Evolutionary conservation across 768 basidiomycete genomes (phyloP), one percentile per base, ranked within the genome.

Genomic region (Auriscalpium microsporum): DNA sequence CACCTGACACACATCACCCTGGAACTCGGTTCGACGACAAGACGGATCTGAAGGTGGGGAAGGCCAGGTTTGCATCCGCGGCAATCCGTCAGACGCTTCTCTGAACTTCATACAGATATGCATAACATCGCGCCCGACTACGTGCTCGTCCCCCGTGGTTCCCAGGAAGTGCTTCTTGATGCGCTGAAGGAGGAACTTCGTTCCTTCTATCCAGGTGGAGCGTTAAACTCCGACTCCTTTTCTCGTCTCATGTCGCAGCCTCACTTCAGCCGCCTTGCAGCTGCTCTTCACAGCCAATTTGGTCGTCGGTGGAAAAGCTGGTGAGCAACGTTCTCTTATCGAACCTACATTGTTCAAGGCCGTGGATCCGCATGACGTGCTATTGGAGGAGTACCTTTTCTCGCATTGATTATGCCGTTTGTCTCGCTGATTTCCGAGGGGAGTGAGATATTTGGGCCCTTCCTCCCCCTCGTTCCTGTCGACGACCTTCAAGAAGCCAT

Each of bases 381-480:
- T 89, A 28, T 69, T 90, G 67, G 76, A 81, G 59, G 80, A 79
- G 81, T 84, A 56, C 47, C 76, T 65, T 4, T 19, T 36, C 21
- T 21, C 21, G 21, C 21, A 21, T 21, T n/a, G n/a, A n/a, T 1
- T 21, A 21, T 21, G 21, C 3, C 21, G 21, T 1, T 21, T 21
- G 1, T 3, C 21, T 21, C 21, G 21, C 21, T 21, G 21, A 21
- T 21, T 1, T 21, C 21, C 21, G 21, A 21, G 49, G 4, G 13
- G 19, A 50, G 86, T 57, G 88, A 90, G 65, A 65, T 88, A 3
- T 90, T 90, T 60, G 88, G 86, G 0, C 87, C 87, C 0, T 65
- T 90, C 23, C 62, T 90, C 7, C 81, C 87, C 0, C 73, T 90
- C 48, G 61, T 88, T 13, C 70, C 79, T 0, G 76, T 89, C 0